Conservation (phyloP, 805 yeast species). For the Wickerhamomyces silvicola region DNA sequence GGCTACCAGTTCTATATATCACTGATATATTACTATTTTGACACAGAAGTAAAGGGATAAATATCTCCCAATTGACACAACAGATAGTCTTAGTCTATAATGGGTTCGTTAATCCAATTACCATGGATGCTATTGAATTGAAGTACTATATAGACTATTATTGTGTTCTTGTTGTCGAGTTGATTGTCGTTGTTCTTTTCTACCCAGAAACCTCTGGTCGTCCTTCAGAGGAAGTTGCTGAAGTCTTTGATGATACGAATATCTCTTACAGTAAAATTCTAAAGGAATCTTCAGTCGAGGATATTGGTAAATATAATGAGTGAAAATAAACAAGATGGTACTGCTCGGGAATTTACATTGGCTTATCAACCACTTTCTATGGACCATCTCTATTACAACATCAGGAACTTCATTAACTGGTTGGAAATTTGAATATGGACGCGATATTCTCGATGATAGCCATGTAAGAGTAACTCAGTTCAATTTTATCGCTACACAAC, state of each 20-base stretch:
- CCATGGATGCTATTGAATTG: conserved; percentile 31
- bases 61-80: conserved; percentile 12
- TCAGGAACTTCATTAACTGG: too few species aligned
- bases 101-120: conserved; percentile 31
- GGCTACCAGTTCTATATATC: conserved; percentile 37
- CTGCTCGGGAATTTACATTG: too few species aligned
- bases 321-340: too few species aligned
- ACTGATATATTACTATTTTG: conserved; percentile 34
- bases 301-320: too few species aligned
- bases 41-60: conserved; percentile 22
- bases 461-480: too few species aligned
- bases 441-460: too few species aligned
- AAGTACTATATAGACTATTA: conserved; percentile 30
- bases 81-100: conserved; percentile 22
- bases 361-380: too few species aligned
- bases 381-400: too few species aligned
- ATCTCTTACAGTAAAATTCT: conserved; percentile 1
- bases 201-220: conserved; percentile 34
- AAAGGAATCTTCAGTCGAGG: conserved; percentile 5
- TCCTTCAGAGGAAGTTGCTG: conserved; percentile 32
- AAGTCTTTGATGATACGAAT: conserved; percentile 24
- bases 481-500: too few species aligned
- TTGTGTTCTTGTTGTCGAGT: conserved; percentile 24
- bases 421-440: too few species aligned
- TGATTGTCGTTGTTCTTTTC: conserved; percentile 23